phyloP scores from a whole-genome alignment of 1,284 basidiomycete species.

The Microstroma glucosiphilum region DNA sequence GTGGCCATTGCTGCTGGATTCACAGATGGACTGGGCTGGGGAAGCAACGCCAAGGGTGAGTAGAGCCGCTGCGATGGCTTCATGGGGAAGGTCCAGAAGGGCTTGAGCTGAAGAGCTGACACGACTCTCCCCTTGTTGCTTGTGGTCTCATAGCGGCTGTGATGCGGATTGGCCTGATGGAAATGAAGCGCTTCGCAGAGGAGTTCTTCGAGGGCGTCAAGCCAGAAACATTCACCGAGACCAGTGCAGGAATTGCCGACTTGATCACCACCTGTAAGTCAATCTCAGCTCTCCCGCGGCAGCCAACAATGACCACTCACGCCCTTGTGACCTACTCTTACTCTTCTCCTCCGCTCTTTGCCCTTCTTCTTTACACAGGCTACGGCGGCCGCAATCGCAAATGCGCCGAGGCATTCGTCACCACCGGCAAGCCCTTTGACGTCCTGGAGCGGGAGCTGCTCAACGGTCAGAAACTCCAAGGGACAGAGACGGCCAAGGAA shows the following conservation, averaged over 20 bases:
- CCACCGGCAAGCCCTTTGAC: constrained; percentile 56
- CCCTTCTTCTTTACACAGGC: background rate
- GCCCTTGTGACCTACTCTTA: too few relatives aligned
- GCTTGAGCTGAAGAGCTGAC: background rate
- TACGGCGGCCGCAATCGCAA: constrained; percentile 58
- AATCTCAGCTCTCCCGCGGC: too few relatives aligned
- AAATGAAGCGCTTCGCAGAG: constrained; percentile 54
- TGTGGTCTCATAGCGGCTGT: constrained; percentile 53
- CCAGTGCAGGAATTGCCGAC: constrained; percentile 58
- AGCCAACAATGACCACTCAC: too few relatives aligned
- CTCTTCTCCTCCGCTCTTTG: constrained; percentile 1
- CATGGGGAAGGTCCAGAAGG: too few relatives aligned
- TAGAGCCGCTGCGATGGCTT: background rate
- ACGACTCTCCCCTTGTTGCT: background rate
- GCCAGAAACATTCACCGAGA: constrained; percentile 56
- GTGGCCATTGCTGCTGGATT: constrained; percentile 60
- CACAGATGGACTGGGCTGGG: constrained; percentile 57
- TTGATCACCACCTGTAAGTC: constrained; percentile 53
- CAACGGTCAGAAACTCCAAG: constrained; percentile 59
- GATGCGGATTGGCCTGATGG: constrained; percentile 55
- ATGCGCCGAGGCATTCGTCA: constrained; percentile 57
- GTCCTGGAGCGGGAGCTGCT: constrained; percentile 58
- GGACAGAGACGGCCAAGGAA: constrained; percentile 57
- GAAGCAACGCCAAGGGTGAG: constrained; percentile 58
- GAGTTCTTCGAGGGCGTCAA: constrained; percentile 58